These are phyloP conservation scores for Ogataea siamensis DNA, from an alignment of 805 yeast species.

Conservation along the genomic window DNA sequence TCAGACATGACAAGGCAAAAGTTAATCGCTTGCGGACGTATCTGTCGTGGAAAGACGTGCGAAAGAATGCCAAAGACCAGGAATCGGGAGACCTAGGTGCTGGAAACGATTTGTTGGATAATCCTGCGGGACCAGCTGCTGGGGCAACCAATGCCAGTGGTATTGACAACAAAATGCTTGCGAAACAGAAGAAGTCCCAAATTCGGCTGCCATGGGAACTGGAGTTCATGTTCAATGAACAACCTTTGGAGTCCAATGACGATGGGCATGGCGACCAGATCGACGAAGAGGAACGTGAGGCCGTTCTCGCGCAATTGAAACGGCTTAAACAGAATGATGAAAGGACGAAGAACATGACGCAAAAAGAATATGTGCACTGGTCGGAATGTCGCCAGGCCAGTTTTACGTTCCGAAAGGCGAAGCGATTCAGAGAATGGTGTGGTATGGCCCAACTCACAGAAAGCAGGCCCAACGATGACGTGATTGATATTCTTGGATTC, in stretches of 20 bases:
- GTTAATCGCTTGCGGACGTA: conserved; percentile 89
- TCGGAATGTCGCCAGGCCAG: conserved; percentile 97
- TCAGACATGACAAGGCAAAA: conserved; percentile 90
- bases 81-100: conserved; percentile 47
- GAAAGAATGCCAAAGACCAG: conserved; percentile 70
- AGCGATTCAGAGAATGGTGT: conserved; percentile 95
- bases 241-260: conserved; percentile 55
- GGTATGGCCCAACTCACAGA: conserved; percentile 82
- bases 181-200: conserved; percentile 69
- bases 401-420: conserved; percentile 92
- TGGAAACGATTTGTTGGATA: conserved; percentile 36
- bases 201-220: conserved; percentile 94
- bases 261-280: conserved; percentile 53
- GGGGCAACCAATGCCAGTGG: conserved; percentile 33
- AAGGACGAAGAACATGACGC: conserved; percentile 89
- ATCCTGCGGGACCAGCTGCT: conserved; percentile 33
- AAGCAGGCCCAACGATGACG: conserved; percentile 92
- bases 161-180: conserved; percentile 44
- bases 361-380: conserved; percentile 98
- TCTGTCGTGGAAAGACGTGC: conserved; percentile 93
- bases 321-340: conserved; percentile 91
- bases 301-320: conserved; percentile 82
- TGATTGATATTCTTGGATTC: conserved; percentile 91
- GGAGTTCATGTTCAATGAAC: conserved; percentile 90
- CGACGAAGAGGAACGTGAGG: conserved; percentile 90